Evolutionary conservation across 2,329 filamentous ascomycete species (phyloP), one percentile per base, ranked within the genome.

Genomic region (Colletotrichum phormii): DNA sequence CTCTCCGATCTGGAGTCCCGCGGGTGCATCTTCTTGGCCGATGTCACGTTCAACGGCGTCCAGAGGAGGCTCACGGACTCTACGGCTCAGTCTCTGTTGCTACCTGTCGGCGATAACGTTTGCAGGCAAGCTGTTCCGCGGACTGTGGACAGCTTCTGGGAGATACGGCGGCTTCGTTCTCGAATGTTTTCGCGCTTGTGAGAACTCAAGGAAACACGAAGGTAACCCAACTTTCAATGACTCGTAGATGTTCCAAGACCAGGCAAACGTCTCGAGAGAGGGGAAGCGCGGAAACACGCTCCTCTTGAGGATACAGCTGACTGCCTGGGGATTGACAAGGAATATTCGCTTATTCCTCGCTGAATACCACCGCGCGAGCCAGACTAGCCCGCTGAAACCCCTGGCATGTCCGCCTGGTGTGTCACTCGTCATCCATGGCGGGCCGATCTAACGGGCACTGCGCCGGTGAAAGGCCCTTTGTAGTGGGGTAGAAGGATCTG

Each of bases 1-100:
- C 42, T 42, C 46, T 35, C 35, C 35, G 67, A 68, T 51, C 60
- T 60, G 60, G 57, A 42, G 15, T 37, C 33, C 59, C 22, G 35
- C 59, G 59, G 8, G 59, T 49, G 51, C 42, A 63, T 55, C 26
- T 9, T 53, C 42, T 61, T 24, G 55, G 58, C 66, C 49, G 66
- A 68, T 57, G 49, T 35, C 35, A 57, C 59, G 15, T 46, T 26
- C 24, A 49, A 53, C 26, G 24, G 66, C 33, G 55, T 13, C 33
- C 22, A 18, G 49, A 35, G 31, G 15, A 29, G 31, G 49, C 59
- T 64, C 13, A 35, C 67, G 22, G 61, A 54, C 61, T 31, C 18
- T 49, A 22, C 53, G 22, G 37, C 37, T 18, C n/a, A 42, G 31
- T 69, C 35, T 37, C 6, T 51, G 57, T 9, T 22, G n/a, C n/a